Evolutionary conservation across 306 rosid species (phyloP).

Genomic region (Alnus glutinosa): DNA sequence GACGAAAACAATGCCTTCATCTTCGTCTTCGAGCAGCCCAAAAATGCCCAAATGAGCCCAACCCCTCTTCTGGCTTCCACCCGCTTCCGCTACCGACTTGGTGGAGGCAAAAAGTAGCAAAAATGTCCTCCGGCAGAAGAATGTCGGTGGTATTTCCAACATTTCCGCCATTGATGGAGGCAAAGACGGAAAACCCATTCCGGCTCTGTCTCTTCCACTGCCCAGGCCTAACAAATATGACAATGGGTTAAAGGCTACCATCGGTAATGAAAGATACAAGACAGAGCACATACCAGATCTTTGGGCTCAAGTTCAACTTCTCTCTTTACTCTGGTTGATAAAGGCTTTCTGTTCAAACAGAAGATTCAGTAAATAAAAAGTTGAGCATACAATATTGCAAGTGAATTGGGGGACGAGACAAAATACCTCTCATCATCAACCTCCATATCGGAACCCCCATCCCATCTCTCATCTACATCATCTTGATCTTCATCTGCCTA

Average conservation of each 20-base stretch:
- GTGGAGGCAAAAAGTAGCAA: no score
- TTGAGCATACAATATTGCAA: constrained; percentile 17
- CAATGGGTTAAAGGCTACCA: background rate
- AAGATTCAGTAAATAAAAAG: constrained; percentile 33
- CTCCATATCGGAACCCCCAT: constrained; percentile 74
- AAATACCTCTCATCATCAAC: constrained; percentile 64
- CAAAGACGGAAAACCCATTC: no score
- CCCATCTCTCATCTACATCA: constrained; percentile 61
- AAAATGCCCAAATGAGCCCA: no score
- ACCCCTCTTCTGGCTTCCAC: no score
- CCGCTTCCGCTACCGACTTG: no score
- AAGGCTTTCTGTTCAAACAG: constrained; percentile 45
- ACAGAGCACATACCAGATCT: constrained; percentile 55
- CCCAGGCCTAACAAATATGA: background rate
- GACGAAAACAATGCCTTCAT: no score
- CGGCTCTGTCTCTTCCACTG: no score
- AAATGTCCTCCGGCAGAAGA: no score
- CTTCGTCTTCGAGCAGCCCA: no score
- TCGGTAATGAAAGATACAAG: background rate
- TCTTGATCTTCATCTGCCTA: constrained; percentile 74
- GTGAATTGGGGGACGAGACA: constrained; percentile 16
- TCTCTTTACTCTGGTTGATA: constrained; percentile 64
- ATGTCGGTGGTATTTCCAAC: no score
- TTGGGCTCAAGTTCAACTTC: constrained; percentile 70
- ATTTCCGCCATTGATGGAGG: no score